Evolutionary conservation across 768 basidiomycete genomes (phyloP).

Genomic region (Daedaleopsis nitida): DNA sequence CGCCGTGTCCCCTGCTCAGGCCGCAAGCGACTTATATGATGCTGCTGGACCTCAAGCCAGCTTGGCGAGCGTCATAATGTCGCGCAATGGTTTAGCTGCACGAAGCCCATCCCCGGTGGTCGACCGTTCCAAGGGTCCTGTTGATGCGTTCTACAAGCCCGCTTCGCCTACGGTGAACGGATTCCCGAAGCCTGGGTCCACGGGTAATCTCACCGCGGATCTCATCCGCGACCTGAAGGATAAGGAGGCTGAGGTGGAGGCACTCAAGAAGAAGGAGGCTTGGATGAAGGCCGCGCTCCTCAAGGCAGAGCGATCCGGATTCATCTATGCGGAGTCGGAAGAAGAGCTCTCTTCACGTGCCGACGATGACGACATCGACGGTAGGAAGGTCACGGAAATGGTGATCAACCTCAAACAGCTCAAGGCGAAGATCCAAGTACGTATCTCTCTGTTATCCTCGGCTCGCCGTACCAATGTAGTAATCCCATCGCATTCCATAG

Average conservation of each 20-base stretch:
- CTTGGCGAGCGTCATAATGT: constrained; percentile 58
- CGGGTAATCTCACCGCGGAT: constrained; percentile 73
- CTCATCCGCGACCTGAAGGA: constrained; percentile 77
- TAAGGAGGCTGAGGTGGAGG: constrained; percentile 81
- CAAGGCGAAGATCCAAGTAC: constrained; percentile 82
- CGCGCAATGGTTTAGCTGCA: constrained; percentile 48
- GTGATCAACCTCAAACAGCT: constrained; percentile 86
- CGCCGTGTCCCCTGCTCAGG: constrained; percentile 56
- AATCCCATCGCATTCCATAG: constrained; percentile 36
- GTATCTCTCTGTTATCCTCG: constrained; percentile 27
- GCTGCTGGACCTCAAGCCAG: constrained; percentile 39
- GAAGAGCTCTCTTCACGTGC: constrained; percentile 43
- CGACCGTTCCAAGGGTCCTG: constrained; percentile 55
- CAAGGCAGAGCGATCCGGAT: constrained; percentile 79
- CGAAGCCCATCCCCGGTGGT: constrained; percentile 62
- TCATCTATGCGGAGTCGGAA: constrained; percentile 57
- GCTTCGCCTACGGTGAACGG: constrained; percentile 52
- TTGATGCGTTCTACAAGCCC: constrained; percentile 59
- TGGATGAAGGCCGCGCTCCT: constrained; percentile 86
- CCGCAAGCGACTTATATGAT: constrained; percentile 22
- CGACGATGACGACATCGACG: constrained; percentile 45
- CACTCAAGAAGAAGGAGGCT: constrained; percentile 69
- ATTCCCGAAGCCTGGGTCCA: constrained; percentile 50
- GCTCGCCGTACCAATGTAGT: neutral
- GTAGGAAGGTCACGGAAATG: constrained; percentile 64